Conservation (phyloP, 148 eudicot genomes). For the Fagopyrum homotropicum region DNA sequence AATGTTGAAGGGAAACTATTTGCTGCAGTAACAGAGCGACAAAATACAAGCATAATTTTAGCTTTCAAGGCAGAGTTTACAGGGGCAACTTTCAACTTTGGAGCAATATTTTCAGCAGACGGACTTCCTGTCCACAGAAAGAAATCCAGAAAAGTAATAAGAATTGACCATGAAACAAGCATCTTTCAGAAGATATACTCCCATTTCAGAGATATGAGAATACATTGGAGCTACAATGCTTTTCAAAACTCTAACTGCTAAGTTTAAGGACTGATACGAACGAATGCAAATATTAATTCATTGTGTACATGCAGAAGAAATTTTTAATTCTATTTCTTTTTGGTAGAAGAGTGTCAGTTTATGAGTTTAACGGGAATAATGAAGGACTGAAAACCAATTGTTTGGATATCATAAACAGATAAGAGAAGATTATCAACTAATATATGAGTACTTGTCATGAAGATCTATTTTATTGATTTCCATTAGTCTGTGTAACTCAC, state of each 20-base stretch:
- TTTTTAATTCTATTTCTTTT: neutral
- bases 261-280: neutral
- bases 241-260: neutral
- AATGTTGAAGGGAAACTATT: conserved; percentile 90
- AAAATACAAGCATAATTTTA: conserved; percentile 68
- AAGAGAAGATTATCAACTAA: neutral
- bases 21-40: conserved; percentile 87
- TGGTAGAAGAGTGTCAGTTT: neutral
- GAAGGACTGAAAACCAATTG: neutral
- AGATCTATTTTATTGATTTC: neutral
- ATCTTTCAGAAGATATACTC: neutral
- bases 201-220: neutral
- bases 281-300: neutral
- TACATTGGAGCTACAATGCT: neutral
- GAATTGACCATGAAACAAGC: neutral
- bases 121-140: conserved; percentile 46
- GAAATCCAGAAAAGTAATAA: neutral
- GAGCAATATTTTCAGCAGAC: conserved; percentile 58
- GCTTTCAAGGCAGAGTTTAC: conserved; percentile 65
- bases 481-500: neutral
- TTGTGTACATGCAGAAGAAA: neutral
- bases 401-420: neutral
- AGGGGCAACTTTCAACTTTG: conserved; percentile 63
- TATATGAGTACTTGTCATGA: neutral
- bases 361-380: neutral